Conservation (phyloP, 1,139 yeast genomes). For the Pichia sp. region DNA sequence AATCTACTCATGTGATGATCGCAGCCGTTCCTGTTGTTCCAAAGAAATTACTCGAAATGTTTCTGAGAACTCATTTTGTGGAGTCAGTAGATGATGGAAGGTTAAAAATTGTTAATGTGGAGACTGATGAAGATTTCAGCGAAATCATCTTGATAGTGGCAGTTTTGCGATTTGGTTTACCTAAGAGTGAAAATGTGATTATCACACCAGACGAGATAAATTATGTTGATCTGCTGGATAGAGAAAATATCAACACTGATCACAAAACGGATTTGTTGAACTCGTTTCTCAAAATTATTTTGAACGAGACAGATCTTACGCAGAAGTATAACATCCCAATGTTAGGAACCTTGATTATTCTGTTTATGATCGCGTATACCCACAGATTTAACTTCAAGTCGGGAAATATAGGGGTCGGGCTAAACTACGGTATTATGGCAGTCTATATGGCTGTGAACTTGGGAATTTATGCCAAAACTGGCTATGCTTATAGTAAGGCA, state of each 20-base stretch:
- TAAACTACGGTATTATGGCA: slow-evolving; percentile 14
- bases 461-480: slow-evolving; percentile 16
- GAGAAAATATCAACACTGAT: slow-evolving; percentile 10
- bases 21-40: slow-evolving; percentile 16
- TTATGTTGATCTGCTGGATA: slow-evolving; percentile 6
- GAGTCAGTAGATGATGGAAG: slow-evolving; percentile 9
- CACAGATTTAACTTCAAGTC: slow-evolving; percentile 17
- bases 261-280: slow-evolving; percentile 17
- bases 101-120: slow-evolving; percentile 11
- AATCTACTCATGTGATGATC: slow-evolving; percentile 2
- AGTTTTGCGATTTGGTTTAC: slow-evolving; percentile 14
- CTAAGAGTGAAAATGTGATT: slow-evolving; percentile 4
- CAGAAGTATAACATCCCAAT: slow-evolving; percentile 16
- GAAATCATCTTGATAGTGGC: slow-evolving; percentile 19
- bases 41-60: slow-evolving; percentile 6
- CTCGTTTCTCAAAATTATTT: slow-evolving; percentile 14
- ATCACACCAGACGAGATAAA: slow-evolving; percentile 7
- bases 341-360: slow-evolving; percentile 15
- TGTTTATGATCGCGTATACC: slow-evolving; percentile 18
- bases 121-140: slow-evolving; percentile 15
- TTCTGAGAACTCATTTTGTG: slow-evolving; percentile 11
- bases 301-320: slow-evolving; percentile 15
- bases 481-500: not conserved
- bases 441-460: slow-evolving; percentile 19
- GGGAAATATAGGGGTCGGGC: slow-evolving; percentile 15